Percentiles rank a stretch among this genome's conserved stretches.
Evolutionary conservation across 805 yeast species (phyloP).

Genomic region (Pichia thaimueangensis): DNA sequence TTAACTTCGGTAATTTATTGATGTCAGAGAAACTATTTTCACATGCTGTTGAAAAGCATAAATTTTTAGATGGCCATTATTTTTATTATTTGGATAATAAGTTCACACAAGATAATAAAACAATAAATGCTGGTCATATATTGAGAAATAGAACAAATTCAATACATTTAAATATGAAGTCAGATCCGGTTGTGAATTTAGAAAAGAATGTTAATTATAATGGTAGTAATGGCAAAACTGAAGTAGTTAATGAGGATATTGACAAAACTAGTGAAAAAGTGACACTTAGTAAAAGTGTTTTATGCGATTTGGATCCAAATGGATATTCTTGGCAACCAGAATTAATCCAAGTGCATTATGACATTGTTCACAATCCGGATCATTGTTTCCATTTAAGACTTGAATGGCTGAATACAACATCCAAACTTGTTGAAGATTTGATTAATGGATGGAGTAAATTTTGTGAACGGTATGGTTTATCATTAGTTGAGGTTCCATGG

Average conservation of each 20-base stretch:
- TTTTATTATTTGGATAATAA: constrained; percentile 69
- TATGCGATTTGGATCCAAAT: constrained; percentile 69
- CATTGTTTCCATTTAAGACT: constrained; percentile 87
- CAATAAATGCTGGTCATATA: no score
- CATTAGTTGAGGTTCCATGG: constrained; percentile 86
- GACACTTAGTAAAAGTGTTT: constrained; percentile 58
- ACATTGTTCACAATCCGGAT: constrained; percentile 86
- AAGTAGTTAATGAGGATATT: background rate
- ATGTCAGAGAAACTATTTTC: constrained; percentile 66
- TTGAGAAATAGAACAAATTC: background rate
- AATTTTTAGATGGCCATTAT: constrained; percentile 87
- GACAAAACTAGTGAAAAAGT: constrained; percentile 27
- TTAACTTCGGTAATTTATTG: constrained; percentile 66
- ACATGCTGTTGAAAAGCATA: constrained; percentile 82
- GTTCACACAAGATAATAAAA: constrained; percentile 28
- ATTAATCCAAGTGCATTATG: constrained; percentile 76
- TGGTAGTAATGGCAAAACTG: background rate
- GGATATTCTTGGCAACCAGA: constrained; percentile 72
- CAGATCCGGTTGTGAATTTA: background rate
- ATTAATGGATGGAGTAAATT: constrained; percentile 71
- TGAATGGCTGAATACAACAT: constrained; percentile 91
- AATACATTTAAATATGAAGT: background rate
- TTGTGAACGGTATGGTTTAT: constrained; percentile 80
- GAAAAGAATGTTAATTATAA: background rate
- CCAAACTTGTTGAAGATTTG: constrained; percentile 75